These are phyloP conservation scores for Funneliformis caledonium DNA, from an alignment of 371 early-diverging fungal species.

Conservation along the genomic window DNA sequence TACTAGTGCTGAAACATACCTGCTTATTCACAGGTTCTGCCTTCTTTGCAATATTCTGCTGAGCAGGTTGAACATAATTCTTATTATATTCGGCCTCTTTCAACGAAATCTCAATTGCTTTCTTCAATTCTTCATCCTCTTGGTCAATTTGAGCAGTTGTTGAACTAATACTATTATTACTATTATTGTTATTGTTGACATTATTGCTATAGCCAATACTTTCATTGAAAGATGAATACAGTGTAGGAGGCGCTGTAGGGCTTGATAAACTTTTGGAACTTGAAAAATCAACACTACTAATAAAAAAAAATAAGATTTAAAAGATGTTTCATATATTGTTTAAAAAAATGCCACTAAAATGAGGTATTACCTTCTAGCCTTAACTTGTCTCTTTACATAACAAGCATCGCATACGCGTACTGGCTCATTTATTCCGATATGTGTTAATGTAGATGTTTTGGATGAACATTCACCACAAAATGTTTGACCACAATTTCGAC, in stretches of 20 bases:
- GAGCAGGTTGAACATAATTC: constrained; percentile 42
- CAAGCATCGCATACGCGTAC: constrained; percentile 96
- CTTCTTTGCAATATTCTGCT: constrained; percentile 33
- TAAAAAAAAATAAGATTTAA: background rate
- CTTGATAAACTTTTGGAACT: background rate
- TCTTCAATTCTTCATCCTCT: constrained; percentile 83
- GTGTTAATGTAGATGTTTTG: constrained; percentile 79
- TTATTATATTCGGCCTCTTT: constrained; percentile 66
- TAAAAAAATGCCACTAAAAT: background rate
- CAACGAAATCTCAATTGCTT: constrained; percentile 86
- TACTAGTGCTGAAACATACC: constrained; percentile 8
- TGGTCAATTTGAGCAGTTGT: background rate
- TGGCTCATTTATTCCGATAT: constrained; percentile 82
- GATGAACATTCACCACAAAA: constrained; percentile 92
- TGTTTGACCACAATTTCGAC: constrained; percentile 93
- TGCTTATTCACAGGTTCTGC: constrained; percentile 33
- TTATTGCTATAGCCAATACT: background rate
- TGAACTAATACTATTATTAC: background rate
- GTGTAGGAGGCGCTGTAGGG: background rate
- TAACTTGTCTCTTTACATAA: constrained; percentile 67
- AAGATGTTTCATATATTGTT: background rate
- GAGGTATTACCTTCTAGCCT: constrained; percentile 42
- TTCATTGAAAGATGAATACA: background rate
- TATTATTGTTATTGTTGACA: background rate
- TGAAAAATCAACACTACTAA: constrained; percentile 26